phyloP scores from a whole-genome alignment of 805 yeast genomes.

The Wickerhamomyces bisporus region DNA sequence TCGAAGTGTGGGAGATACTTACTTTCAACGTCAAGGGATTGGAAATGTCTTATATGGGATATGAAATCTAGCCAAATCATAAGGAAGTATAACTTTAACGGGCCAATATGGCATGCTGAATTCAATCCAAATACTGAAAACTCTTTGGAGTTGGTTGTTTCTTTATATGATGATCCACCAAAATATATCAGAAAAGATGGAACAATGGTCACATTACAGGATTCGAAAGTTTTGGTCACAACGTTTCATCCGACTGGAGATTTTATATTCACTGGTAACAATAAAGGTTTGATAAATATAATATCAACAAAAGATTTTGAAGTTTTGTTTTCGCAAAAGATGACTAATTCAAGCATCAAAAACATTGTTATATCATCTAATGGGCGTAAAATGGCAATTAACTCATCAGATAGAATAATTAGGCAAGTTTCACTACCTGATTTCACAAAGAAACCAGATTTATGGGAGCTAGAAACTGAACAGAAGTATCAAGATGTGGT shows the following conservation, averaged over 20 bases:
- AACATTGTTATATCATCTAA: conserved; percentile 54
- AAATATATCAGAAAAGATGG: conserved; percentile 40
- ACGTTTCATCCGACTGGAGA: conserved; percentile 49
- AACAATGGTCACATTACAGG: conserved; percentile 16
- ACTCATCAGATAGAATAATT: conserved; percentile 72
- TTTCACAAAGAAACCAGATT: conserved; percentile 19
- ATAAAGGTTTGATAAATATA: conserved; percentile 71
- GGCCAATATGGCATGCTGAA: conserved; percentile 69
- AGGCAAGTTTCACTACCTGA: conserved; percentile 52
- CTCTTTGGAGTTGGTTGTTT: conserved; percentile 48
- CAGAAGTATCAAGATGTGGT: conserved; percentile 89
- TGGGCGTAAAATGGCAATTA: conserved; percentile 61
- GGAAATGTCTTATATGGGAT: conserved; percentile 83
- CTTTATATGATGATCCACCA: conserved; percentile 60
- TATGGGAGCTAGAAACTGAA: conserved; percentile 56
- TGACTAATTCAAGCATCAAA: conserved; percentile 70
- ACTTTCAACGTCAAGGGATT: conserved; percentile 72
- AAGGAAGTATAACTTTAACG: conserved; percentile 48
- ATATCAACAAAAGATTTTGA: conserved; percentile 22
- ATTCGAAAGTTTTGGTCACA: conserved; percentile 22
- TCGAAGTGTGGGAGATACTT: conserved; percentile 64
- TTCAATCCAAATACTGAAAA: conserved; percentile 41
- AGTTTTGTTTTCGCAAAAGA: conserved; percentile 43
- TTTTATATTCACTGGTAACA: conserved; percentile 68
- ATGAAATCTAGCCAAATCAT: conserved; percentile 37